Evolutionary conservation across 352 stramenopile species (phyloP).

Genomic region (Phytophthora citricola): DNA sequence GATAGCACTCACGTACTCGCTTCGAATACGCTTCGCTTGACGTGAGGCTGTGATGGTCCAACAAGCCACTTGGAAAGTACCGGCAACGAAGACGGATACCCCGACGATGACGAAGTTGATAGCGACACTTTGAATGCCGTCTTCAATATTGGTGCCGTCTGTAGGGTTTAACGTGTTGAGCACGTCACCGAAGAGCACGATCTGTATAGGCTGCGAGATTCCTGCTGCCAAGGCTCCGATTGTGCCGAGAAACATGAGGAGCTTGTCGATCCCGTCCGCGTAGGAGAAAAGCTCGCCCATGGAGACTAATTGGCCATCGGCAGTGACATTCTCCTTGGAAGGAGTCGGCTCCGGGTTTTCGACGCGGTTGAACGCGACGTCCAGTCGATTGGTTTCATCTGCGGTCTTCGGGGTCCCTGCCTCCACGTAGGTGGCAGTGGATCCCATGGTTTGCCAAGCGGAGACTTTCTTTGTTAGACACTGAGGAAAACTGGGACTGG

Average conservation of each 20-base stretch:
- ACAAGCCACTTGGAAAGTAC: conserved; percentile 63
- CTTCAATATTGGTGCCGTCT: conserved; percentile 30
- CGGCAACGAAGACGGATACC: conserved; percentile 56
- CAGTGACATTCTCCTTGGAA: conserved; percentile 22
- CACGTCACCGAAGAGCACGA: conserved; percentile 75
- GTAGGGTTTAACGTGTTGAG: conserved; percentile 76
- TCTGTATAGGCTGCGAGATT: conserved; percentile 67
- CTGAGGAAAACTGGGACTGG: conserved; percentile 9
- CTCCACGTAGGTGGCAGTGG: conserved; percentile 23
- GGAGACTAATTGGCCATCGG: conserved; percentile 49
- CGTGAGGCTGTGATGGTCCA: conserved; percentile 71
- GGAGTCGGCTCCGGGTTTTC: conserved; percentile 13
- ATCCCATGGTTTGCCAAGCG: conserved; percentile 23
- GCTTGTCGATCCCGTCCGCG: conserved; percentile 57
- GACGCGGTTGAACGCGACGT: conserved; percentile 33
- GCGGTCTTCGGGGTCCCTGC: conserved; percentile 23
- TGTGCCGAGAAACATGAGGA: conserved; percentile 64
- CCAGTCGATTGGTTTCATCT: conserved; percentile 32
- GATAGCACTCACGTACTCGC: conserved; percentile 60
- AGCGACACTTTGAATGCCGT: conserved; percentile 42
- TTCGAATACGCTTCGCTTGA: conserved; percentile 65
- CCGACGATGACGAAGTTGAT: conserved; percentile 67
- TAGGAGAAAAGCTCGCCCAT: conserved; percentile 60
- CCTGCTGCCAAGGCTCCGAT: conserved; percentile 50
- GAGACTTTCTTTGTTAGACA: conserved; percentile 1